Percentiles rank a stretch among this genome's conserved stretches.
phyloP scores from a whole-genome alignment of 2,329 filamentous ascomycete species.

The Plectosphaerella plurivora region DNA sequence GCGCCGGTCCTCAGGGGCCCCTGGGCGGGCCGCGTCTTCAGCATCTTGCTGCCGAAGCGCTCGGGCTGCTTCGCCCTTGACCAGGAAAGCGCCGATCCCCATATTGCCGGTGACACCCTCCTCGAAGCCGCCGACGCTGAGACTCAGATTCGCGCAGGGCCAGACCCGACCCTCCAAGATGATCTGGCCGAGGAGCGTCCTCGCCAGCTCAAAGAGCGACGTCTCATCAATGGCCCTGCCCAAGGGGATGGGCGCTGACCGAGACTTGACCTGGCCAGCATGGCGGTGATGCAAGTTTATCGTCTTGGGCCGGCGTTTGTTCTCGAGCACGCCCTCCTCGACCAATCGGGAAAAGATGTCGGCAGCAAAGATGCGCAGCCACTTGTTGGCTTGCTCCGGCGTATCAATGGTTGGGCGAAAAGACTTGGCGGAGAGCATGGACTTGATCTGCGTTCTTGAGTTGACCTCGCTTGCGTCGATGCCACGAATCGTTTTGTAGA shows the following conservation, averaged over 20 bases:
- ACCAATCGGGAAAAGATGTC: slow-evolving; percentile 88
- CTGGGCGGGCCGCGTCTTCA: background rate
- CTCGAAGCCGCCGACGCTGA: slow-evolving; percentile 90
- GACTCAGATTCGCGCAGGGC: slow-evolving; percentile 86
- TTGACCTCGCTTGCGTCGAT: slow-evolving; percentile 87
- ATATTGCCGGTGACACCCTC: slow-evolving; percentile 79
- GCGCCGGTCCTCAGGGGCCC: slow-evolving; percentile 7
- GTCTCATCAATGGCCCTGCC: slow-evolving; percentile 70
- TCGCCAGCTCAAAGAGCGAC: slow-evolving; percentile 70
- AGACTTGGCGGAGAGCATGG: slow-evolving; percentile 94
- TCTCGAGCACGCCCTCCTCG: slow-evolving; percentile 85
- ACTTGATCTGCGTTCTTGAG: slow-evolving; percentile 88
- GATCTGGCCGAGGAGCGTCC: slow-evolving; percentile 71
- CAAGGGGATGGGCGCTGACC: slow-evolving; percentile 70
- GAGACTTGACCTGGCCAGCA: slow-evolving; percentile 68
- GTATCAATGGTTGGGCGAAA: slow-evolving; percentile 81
- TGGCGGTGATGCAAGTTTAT: slow-evolving; percentile 82
- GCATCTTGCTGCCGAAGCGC: slow-evolving; percentile 34
- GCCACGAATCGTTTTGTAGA: slow-evolving; percentile 80
- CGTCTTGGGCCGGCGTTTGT: slow-evolving; percentile 79
- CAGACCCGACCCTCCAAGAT: slow-evolving; percentile 74
- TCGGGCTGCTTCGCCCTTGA: slow-evolving; percentile 66
- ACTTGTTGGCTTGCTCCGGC: slow-evolving; percentile 72
- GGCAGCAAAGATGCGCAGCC: slow-evolving; percentile 86
- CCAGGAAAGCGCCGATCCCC: slow-evolving; percentile 81